Base-by-base conservation (phyloP, 225 moss, liverwort and hornwort species). In the Anthoceros angustus region DNA sequence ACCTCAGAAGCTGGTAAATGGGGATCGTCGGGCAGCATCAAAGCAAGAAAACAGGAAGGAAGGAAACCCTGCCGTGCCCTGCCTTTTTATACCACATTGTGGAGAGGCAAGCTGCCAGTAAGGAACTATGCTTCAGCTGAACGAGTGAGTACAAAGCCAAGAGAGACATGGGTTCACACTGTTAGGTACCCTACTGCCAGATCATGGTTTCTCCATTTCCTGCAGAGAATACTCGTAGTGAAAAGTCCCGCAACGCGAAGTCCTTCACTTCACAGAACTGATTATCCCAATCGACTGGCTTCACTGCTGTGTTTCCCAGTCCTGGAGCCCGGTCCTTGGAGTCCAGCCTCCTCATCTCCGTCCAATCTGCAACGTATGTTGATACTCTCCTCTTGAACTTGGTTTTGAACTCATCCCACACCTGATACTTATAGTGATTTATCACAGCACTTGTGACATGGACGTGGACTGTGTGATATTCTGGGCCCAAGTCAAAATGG, bases 361-460 rank as follows among this genome's bases (percentile, higher is more conserved):
- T 46, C 45, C 45, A 46, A 16, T 46, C 45, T 46, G 45, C 45
- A 46, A 16, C 45, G 16, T 46, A 46, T 2, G 45, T 46, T 16
- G 45, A 46, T 11, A 46, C 45, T 16, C 45, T 11, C 45, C 45
- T 46, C 45, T 46, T 46, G 45, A 46, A 46, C 45, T 46, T 46
- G 2, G 45, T 46, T 10, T 46, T 46, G 45, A 46, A 46, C 16
- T 46, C 45, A 46, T 46, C 16, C 45, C 45, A 46, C 5, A 77
- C 81, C 77, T 78, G 81, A 62, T 62, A 81, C 63, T 81, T 81
- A 70, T 77, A 81, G 70, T 81, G 81, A 61, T 81, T 81, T 40
- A 78, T 75, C 11, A 77, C 75, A 0, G 74, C 81, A 0, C 40
- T 66, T 43, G 12, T 70, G 24, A 49, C 74, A 39, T 11, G 0